Conservation (phyloP, 2,329 filamentous ascomycete species). For the Aspergillus felis region DNA sequence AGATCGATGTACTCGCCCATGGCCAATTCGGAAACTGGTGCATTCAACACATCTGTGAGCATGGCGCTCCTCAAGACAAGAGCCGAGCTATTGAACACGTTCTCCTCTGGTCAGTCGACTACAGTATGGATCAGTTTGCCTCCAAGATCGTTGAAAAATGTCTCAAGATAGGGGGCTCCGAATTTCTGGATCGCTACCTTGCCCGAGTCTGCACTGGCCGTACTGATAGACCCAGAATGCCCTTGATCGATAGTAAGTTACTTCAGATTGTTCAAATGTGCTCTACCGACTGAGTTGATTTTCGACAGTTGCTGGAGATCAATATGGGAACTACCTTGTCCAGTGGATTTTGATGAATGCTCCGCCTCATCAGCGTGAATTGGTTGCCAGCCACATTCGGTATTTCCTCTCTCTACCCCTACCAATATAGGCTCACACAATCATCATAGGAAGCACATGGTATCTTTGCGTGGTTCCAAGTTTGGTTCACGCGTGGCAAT, state of each 20-base stretch:
- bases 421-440: slow-evolving; percentile 8
- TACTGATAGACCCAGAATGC: slow-evolving; percentile 86
- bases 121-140: slow-evolving; percentile 98
- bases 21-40: slow-evolving; percentile 99
- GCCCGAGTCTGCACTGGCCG: slow-evolving; percentile 91
- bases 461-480: slow-evolving; percentile 95
- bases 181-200: slow-evolving; percentile 89
- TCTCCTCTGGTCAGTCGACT: slow-evolving; percentile 86
- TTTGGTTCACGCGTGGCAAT: slow-evolving; percentile 98
- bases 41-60: slow-evolving; percentile 98
- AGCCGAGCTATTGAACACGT: slow-evolving; percentile 94
- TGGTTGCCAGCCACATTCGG: slow-evolving; percentile 89
- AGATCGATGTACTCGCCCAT: slow-evolving; percentile 93
- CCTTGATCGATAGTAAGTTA: slow-evolving; percentile 79
- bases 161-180: slow-evolving; percentile 86
- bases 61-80: slow-evolving; percentile 85
- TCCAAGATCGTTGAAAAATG: slow-evolving; percentile 99
- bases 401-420: slow-evolving; percentile 16
- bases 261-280: not conserved
- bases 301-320: slow-evolving; percentile 74
- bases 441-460: slow-evolving; percentile 79
- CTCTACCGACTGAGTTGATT: slow-evolving; percentile 6
- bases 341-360: slow-evolving; percentile 95
- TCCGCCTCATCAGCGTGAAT: slow-evolving; percentile 80
- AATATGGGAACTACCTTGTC: slow-evolving; percentile 97